A percentile compares a stretch with the other conserved stretches of the same genome.
These are phyloP conservation scores for Aspergillus flavus DNA, from an alignment of 2,329 filamentous ascomycete genomes.

Conservation along the genomic window DNA sequence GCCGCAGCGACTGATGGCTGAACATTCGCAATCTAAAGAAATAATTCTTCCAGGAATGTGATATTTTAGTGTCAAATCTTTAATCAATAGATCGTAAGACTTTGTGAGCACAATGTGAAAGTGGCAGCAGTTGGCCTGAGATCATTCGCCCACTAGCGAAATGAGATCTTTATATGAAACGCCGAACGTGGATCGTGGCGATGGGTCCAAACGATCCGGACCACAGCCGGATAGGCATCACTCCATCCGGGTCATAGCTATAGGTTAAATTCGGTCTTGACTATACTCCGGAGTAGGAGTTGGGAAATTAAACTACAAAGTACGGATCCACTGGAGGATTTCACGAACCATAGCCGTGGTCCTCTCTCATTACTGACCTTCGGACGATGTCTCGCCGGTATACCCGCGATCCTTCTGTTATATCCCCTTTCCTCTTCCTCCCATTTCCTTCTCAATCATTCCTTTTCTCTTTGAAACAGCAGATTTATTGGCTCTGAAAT, in stretches of 20 bases:
- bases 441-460: conserved; percentile 10
- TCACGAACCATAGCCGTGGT: not conserved
- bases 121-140: not conserved
- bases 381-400: not conserved
- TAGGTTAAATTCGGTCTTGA: not conserved
- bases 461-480: conserved; percentile 28
- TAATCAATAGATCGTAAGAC: conserved; percentile 2
- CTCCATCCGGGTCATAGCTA: not conserved
- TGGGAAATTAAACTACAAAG: conserved; percentile 6
- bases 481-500: conserved; percentile 25
- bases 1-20: not conserved
- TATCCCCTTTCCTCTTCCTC: conserved; percentile 1
- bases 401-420: not conserved
- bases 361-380: not conserved
- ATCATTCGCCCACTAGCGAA: not conserved
- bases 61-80: not conserved
- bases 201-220: not conserved
- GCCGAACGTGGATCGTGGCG: not conserved
- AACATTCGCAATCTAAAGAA: not conserved
- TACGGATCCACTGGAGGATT: not conserved
- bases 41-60: not conserved
- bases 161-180: conserved; percentile 5
- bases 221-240: not conserved
- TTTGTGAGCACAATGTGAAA: not conserved
- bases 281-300: not conserved